Evolutionary conservation across 1,139 yeast species (phyloP).

Genomic region (Trichomonascaceae sp.): DNA sequence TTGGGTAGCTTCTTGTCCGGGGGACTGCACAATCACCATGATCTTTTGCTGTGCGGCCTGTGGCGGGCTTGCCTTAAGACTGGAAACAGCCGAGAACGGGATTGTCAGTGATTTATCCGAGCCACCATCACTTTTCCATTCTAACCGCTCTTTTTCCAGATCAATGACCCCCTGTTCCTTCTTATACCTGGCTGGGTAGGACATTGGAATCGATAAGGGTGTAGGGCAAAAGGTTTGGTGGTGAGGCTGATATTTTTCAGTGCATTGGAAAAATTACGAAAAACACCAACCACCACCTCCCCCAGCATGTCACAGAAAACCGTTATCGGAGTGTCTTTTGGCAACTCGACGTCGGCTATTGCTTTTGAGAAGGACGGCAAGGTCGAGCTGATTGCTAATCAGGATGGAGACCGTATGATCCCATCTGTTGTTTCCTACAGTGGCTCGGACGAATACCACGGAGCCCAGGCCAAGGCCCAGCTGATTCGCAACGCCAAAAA

Average conservation of each 20-base stretch:
- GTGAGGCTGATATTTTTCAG: background rate
- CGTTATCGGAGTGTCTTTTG: slow-evolving; percentile 91
- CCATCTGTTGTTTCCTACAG: slow-evolving; percentile 88
- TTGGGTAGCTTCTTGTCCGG: slow-evolving; percentile 34
- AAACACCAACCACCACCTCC: background rate
- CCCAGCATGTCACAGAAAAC: slow-evolving; percentile 28
- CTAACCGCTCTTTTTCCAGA: slow-evolving; percentile 9
- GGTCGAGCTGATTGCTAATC: slow-evolving; percentile 96
- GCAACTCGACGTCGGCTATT: slow-evolving; percentile 91
- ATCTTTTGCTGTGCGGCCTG: slow-evolving; percentile 57
- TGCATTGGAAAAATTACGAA: background rate
- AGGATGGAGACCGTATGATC: slow-evolving; percentile 96
- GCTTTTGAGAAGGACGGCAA: slow-evolving; percentile 89
- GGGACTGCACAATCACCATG: slow-evolving; percentile 29
- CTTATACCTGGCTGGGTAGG: slow-evolving; percentile 14
- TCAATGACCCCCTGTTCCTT: slow-evolving; percentile 17
- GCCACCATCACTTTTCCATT: slow-evolving; percentile 12
- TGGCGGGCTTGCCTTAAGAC: slow-evolving; percentile 65
- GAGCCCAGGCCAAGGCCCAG: slow-evolving; percentile 91
- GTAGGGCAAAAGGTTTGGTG: no score
- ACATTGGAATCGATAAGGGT: no score
- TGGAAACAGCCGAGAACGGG: slow-evolving; percentile 8
- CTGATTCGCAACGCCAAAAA: slow-evolving; percentile 77
- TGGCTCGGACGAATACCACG: slow-evolving; percentile 93
- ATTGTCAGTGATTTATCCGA: slow-evolving; percentile 8